These are phyloP conservation scores for Cutaneotrichosporon sp. DNA, from an alignment of 1,284 basidiomycete genomes.

Conservation along the genomic window DNA sequence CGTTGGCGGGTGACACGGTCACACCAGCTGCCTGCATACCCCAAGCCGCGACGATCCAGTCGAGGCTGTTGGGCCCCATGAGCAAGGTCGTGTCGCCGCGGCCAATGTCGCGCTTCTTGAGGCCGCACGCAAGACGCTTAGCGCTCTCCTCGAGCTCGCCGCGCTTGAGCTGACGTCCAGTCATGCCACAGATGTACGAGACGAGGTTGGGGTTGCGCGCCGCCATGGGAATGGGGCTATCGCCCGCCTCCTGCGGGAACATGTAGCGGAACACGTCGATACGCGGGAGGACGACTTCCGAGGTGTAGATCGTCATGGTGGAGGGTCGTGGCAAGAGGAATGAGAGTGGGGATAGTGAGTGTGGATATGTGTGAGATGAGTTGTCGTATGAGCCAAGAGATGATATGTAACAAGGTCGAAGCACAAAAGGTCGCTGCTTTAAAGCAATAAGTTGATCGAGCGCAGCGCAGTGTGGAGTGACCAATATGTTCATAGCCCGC, in stretches of 20 bases:
- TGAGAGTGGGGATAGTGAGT: not conserved
- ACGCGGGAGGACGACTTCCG: slow-evolving; percentile 35
- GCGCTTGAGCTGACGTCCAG: slow-evolving; percentile 62
- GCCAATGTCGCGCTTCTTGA: slow-evolving; percentile 46
- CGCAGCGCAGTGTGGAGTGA: too few species aligned
- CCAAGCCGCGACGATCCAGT: slow-evolving; percentile 64
- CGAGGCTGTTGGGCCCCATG: slow-evolving; percentile 59
- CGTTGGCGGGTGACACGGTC: slow-evolving; percentile 44
- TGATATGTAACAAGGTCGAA: not conserved
- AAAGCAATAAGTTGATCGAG: not conserved
- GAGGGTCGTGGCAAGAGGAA: not conserved
- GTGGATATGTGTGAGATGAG: not conserved
- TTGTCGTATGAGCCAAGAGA: not conserved
- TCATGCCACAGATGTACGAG: slow-evolving; percentile 67
- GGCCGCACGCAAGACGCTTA: slow-evolving; percentile 60
- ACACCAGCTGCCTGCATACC: slow-evolving; percentile 55
- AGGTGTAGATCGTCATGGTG: slow-evolving; percentile 32
- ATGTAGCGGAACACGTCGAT: slow-evolving; percentile 23
- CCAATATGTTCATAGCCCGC: too few species aligned
- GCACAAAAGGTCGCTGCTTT: not conserved
- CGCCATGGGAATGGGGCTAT: slow-evolving; percentile 8
- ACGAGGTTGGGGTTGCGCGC: slow-evolving; percentile 36
- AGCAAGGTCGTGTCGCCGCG: slow-evolving; percentile 42
- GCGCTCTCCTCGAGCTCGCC: slow-evolving; percentile 61
- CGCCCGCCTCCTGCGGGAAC: slow-evolving; percentile 15